Evolutionary conservation across 75 land plant species (phyloP), one percentile per base, ranked within the genome.

Genomic region (Azolla pinnata): DNA sequence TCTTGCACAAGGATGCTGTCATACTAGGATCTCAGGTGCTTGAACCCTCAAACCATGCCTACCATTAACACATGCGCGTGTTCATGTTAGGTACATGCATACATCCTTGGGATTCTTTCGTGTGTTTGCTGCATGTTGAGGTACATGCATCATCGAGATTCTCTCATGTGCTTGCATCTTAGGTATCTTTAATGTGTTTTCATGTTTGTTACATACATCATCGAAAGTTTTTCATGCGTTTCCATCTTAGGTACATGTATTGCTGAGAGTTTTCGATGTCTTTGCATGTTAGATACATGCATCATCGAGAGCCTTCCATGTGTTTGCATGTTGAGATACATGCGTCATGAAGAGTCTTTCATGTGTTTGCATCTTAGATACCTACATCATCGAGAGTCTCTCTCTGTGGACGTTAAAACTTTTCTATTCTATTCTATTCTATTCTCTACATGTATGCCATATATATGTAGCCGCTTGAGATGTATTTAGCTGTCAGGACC

Each of bases 11-110:
- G 21, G 78, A 71, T 29, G 81, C 82, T 29, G 61, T 75, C 44
- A 67, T 82, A 44, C 76, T 82, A 2, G 85, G 59, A 2, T 79
- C 85, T 38, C 82, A 75, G 75, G 85, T 72, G 8, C 25, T 2
- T 19, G 2, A 20, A 18, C 24, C 24, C 19, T 12, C 23, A 20
- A 56, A 19, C 7, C 42, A 14, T 14, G 12, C 42, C 14, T 38
- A 8, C 7, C 42, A 38, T 38, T 38, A 14, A 38, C 7, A 38
- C 14, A 38, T 38, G 12, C 42, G 7, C 7, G 42, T 38, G 7
- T 8, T 38, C 7, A 8, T 38, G 42, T 8, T 14, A 38, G 42
- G 14, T 14, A 8, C 14, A 38, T 38, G 42, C 14, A 14, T 8
- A 38, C 14, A 38, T 38, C 42, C 12, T 38, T 14, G 42, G n/a